Evolutionary conservation across 129 eudicot genomes (phyloP).

Genomic region (Deinandra increscens): DNA sequence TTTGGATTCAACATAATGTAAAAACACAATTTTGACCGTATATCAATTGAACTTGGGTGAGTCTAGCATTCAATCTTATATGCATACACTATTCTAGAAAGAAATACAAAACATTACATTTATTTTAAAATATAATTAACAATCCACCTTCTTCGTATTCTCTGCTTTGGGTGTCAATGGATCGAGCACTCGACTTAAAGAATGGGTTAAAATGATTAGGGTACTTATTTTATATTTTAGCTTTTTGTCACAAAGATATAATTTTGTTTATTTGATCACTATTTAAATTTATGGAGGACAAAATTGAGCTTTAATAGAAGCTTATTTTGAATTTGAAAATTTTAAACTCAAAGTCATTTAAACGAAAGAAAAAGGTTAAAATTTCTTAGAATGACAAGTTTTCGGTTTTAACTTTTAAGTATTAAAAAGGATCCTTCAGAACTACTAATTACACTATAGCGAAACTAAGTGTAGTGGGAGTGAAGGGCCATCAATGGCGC

Average conservation of each 20-base stretch:
- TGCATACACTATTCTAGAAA: neutral
- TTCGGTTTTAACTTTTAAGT: no score
- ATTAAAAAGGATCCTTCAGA: no score
- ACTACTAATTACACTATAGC: no score
- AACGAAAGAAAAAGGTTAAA: neutral
- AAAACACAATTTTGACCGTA: no score
- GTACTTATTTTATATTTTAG: neutral
- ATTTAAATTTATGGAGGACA: neutral
- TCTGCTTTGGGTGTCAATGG: slow-evolving; percentile 18
- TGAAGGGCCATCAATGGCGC: no score
- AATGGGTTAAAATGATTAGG: slow-evolving; percentile 8
- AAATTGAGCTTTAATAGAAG: neutral
- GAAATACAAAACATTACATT: neutral
- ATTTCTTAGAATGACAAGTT: neutral
- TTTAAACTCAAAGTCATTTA: neutral
- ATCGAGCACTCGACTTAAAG: slow-evolving; percentile 11
- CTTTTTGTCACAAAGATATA: slow-evolving; percentile 6
- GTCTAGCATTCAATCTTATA: neutral
- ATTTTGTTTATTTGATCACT: neutral
- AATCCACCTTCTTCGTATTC: slow-evolving; percentile 18
- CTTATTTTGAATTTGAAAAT: slow-evolving; percentile 9
- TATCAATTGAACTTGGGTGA: no score
- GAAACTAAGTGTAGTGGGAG: no score
- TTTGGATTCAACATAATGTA: no score
- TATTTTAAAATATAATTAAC: neutral